These are phyloP conservation scores for Leptoxyphium fumago DNA, from an alignment of 2,329 filamentous ascomycete genomes.

Conservation along the genomic window DNA sequence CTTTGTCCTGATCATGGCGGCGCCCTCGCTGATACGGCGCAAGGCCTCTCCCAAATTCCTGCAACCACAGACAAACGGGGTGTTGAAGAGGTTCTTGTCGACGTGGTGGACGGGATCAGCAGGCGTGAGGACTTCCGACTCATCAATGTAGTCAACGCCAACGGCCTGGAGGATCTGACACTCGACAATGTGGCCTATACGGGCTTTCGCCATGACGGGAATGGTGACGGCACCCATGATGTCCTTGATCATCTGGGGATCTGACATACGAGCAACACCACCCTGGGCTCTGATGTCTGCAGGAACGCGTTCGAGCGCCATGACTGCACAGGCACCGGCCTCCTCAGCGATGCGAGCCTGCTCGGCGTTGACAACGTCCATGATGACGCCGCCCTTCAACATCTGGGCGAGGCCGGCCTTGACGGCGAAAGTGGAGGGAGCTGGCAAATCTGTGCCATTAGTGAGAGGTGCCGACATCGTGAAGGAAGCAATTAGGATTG, in stretches of 20 bases:
- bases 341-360: slow-evolving; percentile 94
- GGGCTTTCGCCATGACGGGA: slow-evolving; percentile 96
- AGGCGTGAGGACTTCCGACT: slow-evolving; percentile 92
- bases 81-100: slow-evolving; percentile 67
- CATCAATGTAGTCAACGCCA: slow-evolving; percentile 94
- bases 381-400: slow-evolving; percentile 98
- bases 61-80: slow-evolving; percentile 94
- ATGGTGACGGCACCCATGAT: slow-evolving; percentile 93
- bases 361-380: slow-evolving; percentile 91
- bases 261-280: slow-evolving; percentile 92
- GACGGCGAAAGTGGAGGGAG: slow-evolving; percentile 55
- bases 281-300: slow-evolving; percentile 88
- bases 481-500: not conserved
- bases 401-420: slow-evolving; percentile 94
- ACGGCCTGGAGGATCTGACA: slow-evolving; percentile 93
- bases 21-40: slow-evolving; percentile 78
- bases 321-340: slow-evolving; percentile 88
- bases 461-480: slow-evolving; percentile 33
- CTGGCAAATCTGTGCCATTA: slow-evolving; percentile 20
- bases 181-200: slow-evolving; percentile 96
- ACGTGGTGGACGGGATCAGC: slow-evolving; percentile 87
- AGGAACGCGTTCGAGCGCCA: slow-evolving; percentile 94
- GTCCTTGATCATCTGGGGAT: slow-evolving; percentile 84
- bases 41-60: slow-evolving; percentile 87
- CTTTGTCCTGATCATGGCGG: slow-evolving; percentile 98